phyloP scores from a whole-genome alignment of 768 basidiomycete species.

The Leccinellum albellum region DNA sequence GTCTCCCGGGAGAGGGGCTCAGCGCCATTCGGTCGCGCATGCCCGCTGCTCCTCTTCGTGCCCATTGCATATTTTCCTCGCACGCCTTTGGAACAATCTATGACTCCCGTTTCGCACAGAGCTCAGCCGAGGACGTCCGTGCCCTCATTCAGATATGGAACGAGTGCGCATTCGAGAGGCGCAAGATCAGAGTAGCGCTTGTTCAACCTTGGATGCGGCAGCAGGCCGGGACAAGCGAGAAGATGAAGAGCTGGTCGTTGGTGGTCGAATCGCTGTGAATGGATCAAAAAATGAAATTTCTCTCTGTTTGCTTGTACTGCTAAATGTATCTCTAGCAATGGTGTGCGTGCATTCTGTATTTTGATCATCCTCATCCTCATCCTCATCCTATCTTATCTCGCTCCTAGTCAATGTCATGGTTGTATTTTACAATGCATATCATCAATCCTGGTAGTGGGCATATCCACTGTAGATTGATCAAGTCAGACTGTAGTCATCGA shows the following conservation, averaged over 20 bases:
- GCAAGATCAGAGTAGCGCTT: conserved; percentile 24
- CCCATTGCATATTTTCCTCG: conserved; percentile 16
- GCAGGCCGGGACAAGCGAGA: conserved; percentile 1
- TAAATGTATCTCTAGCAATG: neutral
- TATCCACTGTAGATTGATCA: neutral
- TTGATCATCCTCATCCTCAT: neutral
- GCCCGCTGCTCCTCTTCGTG: conserved; percentile 12
- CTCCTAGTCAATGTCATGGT: neutral
- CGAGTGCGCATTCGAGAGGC: conserved; percentile 31
- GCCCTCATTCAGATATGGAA: conserved; percentile 30
- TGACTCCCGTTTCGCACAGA: conserved; percentile 18
- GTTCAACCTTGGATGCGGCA: neutral
- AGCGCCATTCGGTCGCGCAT: conserved; percentile 22
- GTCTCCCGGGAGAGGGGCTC: conserved; percentile 21
- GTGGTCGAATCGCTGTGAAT: conserved; percentile 26
- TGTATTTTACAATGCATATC: neutral
- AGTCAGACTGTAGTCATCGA: neutral
- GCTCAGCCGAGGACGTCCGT: conserved; percentile 18
- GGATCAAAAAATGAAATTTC: neutral
- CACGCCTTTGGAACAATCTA: conserved; percentile 16
- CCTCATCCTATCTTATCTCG: neutral
- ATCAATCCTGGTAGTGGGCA: neutral
- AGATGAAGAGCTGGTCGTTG: conserved; percentile 9
- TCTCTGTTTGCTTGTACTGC: conserved; percentile 1
- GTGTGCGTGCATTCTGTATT: neutral